These are phyloP conservation scores for Nothopassalora personata DNA, from an alignment of 2,329 filamentous ascomycete genomes.

Conservation along the genomic window DNA sequence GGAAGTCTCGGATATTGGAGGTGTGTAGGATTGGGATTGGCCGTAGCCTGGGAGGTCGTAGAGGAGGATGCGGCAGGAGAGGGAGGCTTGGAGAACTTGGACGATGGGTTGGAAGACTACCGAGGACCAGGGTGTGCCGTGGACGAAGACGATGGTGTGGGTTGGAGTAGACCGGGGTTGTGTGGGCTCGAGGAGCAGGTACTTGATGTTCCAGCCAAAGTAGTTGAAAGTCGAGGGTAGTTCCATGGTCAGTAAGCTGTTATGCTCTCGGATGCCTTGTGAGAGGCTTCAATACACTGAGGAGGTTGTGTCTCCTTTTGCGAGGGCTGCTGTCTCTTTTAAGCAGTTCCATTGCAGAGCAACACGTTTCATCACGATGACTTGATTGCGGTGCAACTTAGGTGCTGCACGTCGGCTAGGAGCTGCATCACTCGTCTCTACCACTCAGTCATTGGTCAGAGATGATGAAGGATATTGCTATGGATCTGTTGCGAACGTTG, in stretches of 20 bases:
- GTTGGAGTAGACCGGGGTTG: slow-evolving; percentile 24
- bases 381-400: background rate
- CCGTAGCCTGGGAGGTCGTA: slow-evolving; percentile 47
- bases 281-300: background rate
- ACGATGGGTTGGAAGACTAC: slow-evolving; percentile 37
- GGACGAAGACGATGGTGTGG: slow-evolving; percentile 40
- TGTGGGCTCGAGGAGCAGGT: slow-evolving; percentile 19
- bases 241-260: background rate
- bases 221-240: background rate
- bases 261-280: background rate
- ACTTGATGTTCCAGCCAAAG: slow-evolving; percentile 17
- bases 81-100: slow-evolving; percentile 28
- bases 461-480: background rate
- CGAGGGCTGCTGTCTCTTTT: background rate
- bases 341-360: background rate
- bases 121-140: slow-evolving; percentile 47
- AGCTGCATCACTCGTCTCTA: background rate
- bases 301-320: background rate
- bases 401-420: background rate
- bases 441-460: no score
- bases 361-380: background rate
- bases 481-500: background rate
- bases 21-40: slow-evolving; percentile 28
- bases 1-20: slow-evolving; percentile 18
- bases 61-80: slow-evolving; percentile 37